Conservation (phyloP, 1,139 yeast genomes). For the Groenewaldozyma auringiensis region DNA sequence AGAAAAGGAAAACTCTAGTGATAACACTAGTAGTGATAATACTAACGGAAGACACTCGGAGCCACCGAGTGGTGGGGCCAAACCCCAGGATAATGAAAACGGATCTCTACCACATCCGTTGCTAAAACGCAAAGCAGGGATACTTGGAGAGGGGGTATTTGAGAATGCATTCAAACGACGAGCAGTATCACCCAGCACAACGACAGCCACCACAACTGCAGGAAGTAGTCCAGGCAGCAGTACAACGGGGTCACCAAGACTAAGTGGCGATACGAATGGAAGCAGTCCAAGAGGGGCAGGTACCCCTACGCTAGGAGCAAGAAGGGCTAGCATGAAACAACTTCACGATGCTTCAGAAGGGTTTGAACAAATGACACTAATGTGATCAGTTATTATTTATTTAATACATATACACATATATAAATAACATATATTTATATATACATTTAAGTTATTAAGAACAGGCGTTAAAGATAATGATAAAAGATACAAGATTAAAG, state of each 20-base stretch:
- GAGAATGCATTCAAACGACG: slow-evolving; percentile 24
- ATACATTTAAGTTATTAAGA: too few relatives aligned
- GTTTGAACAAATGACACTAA: slow-evolving; percentile 22
- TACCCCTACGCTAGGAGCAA: slow-evolving; percentile 16
- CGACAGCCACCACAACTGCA: slow-evolving; percentile 18
- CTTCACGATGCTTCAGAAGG: slow-evolving; percentile 27
- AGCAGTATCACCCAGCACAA: slow-evolving; percentile 25
- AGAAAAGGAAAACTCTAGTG: slow-evolving; percentile 9
- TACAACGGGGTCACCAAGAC: slow-evolving; percentile 3
- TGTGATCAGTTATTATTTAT: neutral
- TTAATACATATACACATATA: too few relatives aligned
- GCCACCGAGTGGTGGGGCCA: neutral
- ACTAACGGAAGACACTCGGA: neutral
- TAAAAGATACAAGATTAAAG: too few relatives aligned
- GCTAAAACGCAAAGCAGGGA: slow-evolving; percentile 18
- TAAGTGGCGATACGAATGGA: neutral
- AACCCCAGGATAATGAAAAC: neutral
- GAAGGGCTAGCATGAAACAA: slow-evolving; percentile 24
- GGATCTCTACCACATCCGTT: slow-evolving; percentile 10
- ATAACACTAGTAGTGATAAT: slow-evolving; percentile 20
- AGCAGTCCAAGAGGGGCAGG: slow-evolving; percentile 7
- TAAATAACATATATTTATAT: too few relatives aligned
- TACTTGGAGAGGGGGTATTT: slow-evolving; percentile 18
- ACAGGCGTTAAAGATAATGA: too few relatives aligned
- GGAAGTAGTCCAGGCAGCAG: slow-evolving; percentile 2